These are phyloP conservation scores for Candida wancherniae DNA, from an alignment of 805 yeast species.

Conservation along the genomic window DNA sequence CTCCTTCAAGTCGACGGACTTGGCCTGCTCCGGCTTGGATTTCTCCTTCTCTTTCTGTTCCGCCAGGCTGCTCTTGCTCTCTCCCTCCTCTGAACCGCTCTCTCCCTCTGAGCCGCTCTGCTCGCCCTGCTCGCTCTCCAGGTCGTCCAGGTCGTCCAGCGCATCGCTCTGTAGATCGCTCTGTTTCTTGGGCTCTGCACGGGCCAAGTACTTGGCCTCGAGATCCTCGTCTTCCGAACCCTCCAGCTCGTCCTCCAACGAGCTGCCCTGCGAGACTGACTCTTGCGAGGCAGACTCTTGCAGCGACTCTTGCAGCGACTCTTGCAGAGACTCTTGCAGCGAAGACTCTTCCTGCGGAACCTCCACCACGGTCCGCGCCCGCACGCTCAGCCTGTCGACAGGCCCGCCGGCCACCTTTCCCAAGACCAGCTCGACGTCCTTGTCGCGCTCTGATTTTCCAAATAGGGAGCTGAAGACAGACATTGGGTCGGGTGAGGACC, in stretches of 20 bases:
- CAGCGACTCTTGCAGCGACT: constrained; percentile 1
- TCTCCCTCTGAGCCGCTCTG: constrained; percentile 53
- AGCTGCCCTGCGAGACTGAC: too few species aligned
- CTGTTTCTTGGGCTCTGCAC: constrained; percentile 12
- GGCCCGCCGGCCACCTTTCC: constrained; percentile 39
- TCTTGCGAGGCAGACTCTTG: too few species aligned
- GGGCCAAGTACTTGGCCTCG: constrained; percentile 13
- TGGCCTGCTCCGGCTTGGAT: constrained; percentile 31
- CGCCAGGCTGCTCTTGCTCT: constrained; percentile 19
- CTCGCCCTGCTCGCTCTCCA: constrained; percentile 23
- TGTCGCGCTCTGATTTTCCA: constrained; percentile 27
- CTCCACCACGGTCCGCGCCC: constrained; percentile 29
- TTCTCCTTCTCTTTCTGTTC: constrained; percentile 18
- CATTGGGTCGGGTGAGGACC: constrained; percentile 22
- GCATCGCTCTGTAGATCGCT: too few species aligned
- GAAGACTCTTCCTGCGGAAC: constrained; percentile 16
- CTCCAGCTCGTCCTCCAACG: constrained; percentile 2
- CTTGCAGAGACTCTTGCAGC: background rate
- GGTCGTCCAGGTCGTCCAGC: too few species aligned
- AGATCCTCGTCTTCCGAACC: constrained; percentile 10
- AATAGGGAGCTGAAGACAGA: constrained; percentile 33
- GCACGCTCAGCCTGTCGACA: constrained; percentile 34
- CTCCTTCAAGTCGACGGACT: constrained; percentile 55
- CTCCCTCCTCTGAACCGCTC: constrained; percentile 36
- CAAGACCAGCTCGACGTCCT: constrained; percentile 29